These are phyloP conservation scores for Phytophthora meadii DNA, from an alignment of 352 stramenopile genomes.

Conservation along the genomic window DNA sequence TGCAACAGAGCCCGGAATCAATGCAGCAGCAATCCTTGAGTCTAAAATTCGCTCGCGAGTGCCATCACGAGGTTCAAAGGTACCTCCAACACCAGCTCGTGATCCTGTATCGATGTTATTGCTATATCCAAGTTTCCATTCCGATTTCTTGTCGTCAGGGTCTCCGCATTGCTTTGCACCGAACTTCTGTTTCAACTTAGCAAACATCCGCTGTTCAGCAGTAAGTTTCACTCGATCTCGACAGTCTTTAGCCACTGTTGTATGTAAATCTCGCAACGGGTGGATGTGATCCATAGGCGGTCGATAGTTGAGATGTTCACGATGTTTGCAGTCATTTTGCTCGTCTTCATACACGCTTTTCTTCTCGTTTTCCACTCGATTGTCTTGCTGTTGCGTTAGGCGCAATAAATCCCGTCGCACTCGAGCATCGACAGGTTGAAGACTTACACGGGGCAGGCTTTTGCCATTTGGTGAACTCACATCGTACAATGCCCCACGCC, in stretches of 20 bases:
- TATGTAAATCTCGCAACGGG: constrained; percentile 49
- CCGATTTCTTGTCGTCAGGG: constrained; percentile 11
- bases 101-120: constrained; percentile 44
- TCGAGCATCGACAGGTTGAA: constrained; percentile 46
- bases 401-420: constrained; percentile 53
- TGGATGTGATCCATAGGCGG: constrained; percentile 61
- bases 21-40: constrained; percentile 2
- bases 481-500: constrained; percentile 53
- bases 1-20: constrained; percentile 27
- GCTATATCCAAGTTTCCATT: constrained; percentile 59
- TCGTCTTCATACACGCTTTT: constrained; percentile 48
- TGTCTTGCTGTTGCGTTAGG: constrained; percentile 33
- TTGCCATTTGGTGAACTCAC: constrained; percentile 35
- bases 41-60: constrained; percentile 39
- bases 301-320: constrained; percentile 47
- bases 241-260: constrained; percentile 54
- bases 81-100: constrained; percentile 39
- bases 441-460: constrained; percentile 44
- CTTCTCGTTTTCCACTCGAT: constrained; percentile 14
- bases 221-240: constrained; percentile 12
- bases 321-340: constrained; percentile 62
- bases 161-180: constrained; percentile 1
- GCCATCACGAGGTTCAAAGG: constrained; percentile 58
- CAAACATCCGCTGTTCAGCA: constrained; percentile 22
- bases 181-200: constrained; percentile 17